Conservation (phyloP, 306 rosid species). For the Malus sylvestris region DNA sequence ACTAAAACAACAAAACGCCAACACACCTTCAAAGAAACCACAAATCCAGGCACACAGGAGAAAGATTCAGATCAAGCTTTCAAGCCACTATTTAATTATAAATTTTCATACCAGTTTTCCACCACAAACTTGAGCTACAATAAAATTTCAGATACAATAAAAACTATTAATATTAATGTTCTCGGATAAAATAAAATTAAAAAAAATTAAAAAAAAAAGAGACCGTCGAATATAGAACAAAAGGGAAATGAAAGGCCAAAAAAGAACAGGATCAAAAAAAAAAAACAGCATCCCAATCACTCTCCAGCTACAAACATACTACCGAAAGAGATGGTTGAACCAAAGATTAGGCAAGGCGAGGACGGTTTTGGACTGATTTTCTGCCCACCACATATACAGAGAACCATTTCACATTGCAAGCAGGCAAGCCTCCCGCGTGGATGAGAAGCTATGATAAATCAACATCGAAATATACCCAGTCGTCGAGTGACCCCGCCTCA, state of each 20-base stretch:
- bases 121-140: conserved; percentile 46
- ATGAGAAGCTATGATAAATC: conserved; percentile 28
- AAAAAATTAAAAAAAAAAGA: neutral
- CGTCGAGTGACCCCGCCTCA: conserved; percentile 30
- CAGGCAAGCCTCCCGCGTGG: conserved; percentile 6
- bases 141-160: conserved; percentile 50
- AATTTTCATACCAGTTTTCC: conserved; percentile 20
- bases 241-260: neutral
- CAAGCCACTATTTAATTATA: conserved; percentile 37
- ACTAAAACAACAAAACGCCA: neutral
- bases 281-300: conserved; percentile 50
- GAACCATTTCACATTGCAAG: conserved; percentile 21
- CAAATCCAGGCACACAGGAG: neutral
- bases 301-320: conserved; percentile 65
- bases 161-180: conserved; percentile 61
- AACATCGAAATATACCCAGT: conserved; percentile 30
- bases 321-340: conserved; percentile 45
- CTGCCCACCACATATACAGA: conserved; percentile 40
- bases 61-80: conserved; percentile 20
- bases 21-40: neutral
- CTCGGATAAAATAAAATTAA: neutral
- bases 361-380: conserved; percentile 28
- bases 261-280: neutral
- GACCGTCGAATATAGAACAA: conserved; percentile 34
- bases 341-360: conserved; percentile 30